These are phyloP conservation scores for Dioszegia aurantiaca DNA, from an alignment of 768 basidiomycete genomes.

Conservation along the genomic window DNA sequence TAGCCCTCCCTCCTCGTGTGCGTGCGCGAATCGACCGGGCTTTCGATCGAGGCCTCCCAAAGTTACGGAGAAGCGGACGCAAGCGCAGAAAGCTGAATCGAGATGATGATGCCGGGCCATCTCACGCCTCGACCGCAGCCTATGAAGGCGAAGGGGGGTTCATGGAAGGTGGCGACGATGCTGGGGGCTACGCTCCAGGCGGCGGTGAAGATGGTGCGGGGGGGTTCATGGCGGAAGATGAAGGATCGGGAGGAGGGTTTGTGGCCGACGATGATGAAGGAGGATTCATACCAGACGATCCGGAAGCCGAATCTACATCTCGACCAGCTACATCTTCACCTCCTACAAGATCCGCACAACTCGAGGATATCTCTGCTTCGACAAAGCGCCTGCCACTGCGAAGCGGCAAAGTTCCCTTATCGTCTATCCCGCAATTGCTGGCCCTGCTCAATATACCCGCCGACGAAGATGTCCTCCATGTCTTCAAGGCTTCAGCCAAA, in stretches of 20 bases:
- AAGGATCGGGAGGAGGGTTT: conserved; percentile 33
- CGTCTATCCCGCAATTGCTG: conserved; percentile 38
- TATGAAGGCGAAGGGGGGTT: conserved; percentile 23
- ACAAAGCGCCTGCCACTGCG: background rate
- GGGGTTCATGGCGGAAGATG: conserved; percentile 25
- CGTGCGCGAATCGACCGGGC: conserved; percentile 37
- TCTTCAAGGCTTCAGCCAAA: conserved; percentile 43
- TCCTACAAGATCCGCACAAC: too few species aligned
- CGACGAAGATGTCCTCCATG: conserved; percentile 47
- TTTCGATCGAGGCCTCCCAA: conserved; percentile 34
- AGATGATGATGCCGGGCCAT: background rate
- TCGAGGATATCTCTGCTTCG: too few species aligned
- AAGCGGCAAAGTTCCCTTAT: conserved; percentile 29
- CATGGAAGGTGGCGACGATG: conserved; percentile 17
- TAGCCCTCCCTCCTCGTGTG: conserved; percentile 35
- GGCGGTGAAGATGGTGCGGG: conserved; percentile 21
- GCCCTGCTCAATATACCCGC: conserved; percentile 38
- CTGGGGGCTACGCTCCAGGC: conserved; percentile 17
- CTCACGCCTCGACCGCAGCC: background rate
- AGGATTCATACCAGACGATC: conserved; percentile 28
- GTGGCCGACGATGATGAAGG: conserved; percentile 32
- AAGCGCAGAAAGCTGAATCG: conserved; percentile 25
- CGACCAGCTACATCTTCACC: background rate
- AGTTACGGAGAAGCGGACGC: conserved; percentile 8
- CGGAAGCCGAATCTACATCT: conserved; percentile 4